Evolutionary conservation across 441 rosid species (phyloP), one percentile per base, ranked within the genome.

Genomic region (Mallotus repandus): DNA sequence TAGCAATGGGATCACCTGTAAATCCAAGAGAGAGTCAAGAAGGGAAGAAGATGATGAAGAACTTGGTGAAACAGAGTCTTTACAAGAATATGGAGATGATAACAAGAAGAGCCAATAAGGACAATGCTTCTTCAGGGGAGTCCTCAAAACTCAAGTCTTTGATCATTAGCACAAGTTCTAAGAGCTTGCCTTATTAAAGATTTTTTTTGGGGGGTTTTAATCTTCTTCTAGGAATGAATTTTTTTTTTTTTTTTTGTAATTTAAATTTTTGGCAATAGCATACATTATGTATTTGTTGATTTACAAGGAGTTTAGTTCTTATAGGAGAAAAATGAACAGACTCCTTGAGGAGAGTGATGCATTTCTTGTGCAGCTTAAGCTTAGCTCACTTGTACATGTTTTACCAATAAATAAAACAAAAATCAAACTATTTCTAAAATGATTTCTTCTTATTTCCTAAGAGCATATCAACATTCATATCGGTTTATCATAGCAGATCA

Each of bases 41-140:
- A 77, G 96, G 97, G 43, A 91, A 73, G 87, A 90, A 77, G 50
- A 70, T 90, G 92, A 91, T 95, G 94, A 89, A 86, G 81, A 81
- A 76, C 74, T 73, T 95, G 70, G 99, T 95, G 84, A 88, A 84
- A 85, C 95, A 95, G 59, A 95, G 99, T 76, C 81, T 95, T 21
- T 35, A 87, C 70, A 93, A 87, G 91, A 95, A 95, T 53, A 81
- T 95, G 97, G 98, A 95, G 73, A 80, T 88, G 89, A 95, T 95
- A 60, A 89, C 94, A 2, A 74, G 80, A 69, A 65, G 99, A 83
- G 98, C 98, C 12, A 85, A 81, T 76, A 77, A 80, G 74, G 78
- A 66, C 19, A 55, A 55, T 55, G 25, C 9, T 55, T 55, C 59
- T 32, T 73, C 73, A 69, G 72, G 80, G 68, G 77, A 71, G 49